Base-by-base conservation (phyloP, 1,139 yeast genomes). In the Debaryomyces sp. region DNA sequence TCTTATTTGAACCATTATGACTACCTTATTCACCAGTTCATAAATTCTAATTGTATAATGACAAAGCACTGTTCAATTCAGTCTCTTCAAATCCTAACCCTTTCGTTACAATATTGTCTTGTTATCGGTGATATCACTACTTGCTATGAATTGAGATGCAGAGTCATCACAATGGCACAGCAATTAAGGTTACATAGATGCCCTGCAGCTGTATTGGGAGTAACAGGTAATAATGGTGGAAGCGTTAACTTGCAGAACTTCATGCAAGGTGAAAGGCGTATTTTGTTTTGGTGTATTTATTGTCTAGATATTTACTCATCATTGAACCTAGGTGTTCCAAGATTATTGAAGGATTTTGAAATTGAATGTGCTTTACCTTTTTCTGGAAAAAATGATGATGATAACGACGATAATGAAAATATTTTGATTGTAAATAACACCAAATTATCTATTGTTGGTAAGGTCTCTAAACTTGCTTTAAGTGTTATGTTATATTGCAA, bases 361-460 rank as follows among this genome's bases (percentile, higher is more conserved):
- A 83, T 89, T 45, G 96, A 89, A 64, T 89, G 96, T 72, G 92
- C 94, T 1, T 68, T 87, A 60, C 96, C 97, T 1, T 81, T 87
- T 43, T 77, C 86, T 24, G 82, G 86, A 46, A 84, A 82, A 53
- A 78, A 57, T 43, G 71, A 66, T 49, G 67, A 77, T 46, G 71
- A 73, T 46, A 77, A 75, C 30, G 56, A 60, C 30, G 78, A 75
- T 47, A 78, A 80, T 54, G 82, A 78, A 41, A 82, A 79, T 54
- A 75, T 82, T 48, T 78, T 84, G 55, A 75, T 82, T 42, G 79
- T 84, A 47, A 82, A 83, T 59, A 81, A 84, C 59, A 75, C 80
- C 24, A 76, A 73, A 55, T 73, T 84, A 47, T 75, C 84, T 7
- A 74, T 87, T 53, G 88, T 84, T 44, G 92, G 92, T 49, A 85